phyloP scores from a whole-genome alignment of 108 stramenopile species.

The Skeletonema menzelii region DNA sequence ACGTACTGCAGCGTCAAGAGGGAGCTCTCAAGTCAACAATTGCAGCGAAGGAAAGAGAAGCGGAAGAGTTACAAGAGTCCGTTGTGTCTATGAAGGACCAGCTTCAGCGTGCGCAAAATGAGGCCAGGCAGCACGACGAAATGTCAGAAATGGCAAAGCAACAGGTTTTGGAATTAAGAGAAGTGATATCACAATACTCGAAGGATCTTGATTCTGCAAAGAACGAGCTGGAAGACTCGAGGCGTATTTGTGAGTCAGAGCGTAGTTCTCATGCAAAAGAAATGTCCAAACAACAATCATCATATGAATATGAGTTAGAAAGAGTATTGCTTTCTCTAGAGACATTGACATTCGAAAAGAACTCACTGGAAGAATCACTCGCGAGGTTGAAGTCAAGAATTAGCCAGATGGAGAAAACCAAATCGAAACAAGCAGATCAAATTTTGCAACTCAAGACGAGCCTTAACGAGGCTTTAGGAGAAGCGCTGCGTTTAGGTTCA shows the following conservation, averaged over 20 bases:
- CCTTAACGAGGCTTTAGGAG: constrained; percentile 24
- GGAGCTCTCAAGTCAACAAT: neutral
- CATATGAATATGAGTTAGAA: constrained; percentile 20
- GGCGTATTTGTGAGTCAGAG: neutral
- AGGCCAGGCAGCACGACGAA: neutral
- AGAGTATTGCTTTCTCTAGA: neutral
- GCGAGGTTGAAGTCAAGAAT: neutral
- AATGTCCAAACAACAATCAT: constrained; percentile 5
- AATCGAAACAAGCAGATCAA: constrained; percentile 10
- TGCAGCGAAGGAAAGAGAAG: neutral
- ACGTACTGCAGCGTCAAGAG: neutral
- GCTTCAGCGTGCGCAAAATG: neutral
- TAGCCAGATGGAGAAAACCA: neutral
- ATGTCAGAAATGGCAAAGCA: neutral
- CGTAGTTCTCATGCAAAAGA: constrained; percentile 3
- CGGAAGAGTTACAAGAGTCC: neutral
- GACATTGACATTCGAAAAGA: neutral
- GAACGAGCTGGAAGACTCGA: neutral
- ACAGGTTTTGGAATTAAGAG: neutral
- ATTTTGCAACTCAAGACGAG: constrained; percentile 28
- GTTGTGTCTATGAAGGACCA: neutral
- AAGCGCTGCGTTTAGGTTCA: constrained; percentile 25
- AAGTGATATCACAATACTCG: neutral
- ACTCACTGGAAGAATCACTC: constrained; percentile 3
- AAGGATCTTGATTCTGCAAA: neutral